Evolutionary conservation across 1,284 basidiomycete genomes (phyloP).

Genomic region (Schizopora paradoxa): DNA sequence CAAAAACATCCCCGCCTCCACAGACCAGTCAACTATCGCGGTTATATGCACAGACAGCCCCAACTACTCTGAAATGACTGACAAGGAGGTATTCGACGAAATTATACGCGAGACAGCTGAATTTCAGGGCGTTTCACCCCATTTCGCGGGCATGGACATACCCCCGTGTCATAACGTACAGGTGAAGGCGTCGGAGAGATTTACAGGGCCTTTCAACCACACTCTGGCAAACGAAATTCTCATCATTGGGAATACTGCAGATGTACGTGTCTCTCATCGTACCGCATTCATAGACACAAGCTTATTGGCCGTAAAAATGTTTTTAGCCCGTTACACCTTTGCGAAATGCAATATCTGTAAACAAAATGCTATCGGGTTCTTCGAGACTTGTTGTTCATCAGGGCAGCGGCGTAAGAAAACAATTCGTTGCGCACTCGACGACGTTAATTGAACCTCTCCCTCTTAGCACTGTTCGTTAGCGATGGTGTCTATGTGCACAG

Average conservation of each 20-base stretch:
- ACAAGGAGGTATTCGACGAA: slow-evolving; percentile 18
- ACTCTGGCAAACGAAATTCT: slow-evolving; percentile 22
- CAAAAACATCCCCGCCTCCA: slow-evolving; percentile 17
- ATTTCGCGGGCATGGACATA: slow-evolving; percentile 19
- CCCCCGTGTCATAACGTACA: slow-evolving; percentile 23
- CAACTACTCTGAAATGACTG: slow-evolving; percentile 16
- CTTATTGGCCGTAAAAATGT: background rate
- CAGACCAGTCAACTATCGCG: slow-evolving; percentile 18
- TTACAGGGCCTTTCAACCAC: slow-evolving; percentile 24
- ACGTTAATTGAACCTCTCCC: background rate
- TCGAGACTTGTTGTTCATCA: slow-evolving; percentile 23
- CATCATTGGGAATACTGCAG: slow-evolving; percentile 24
- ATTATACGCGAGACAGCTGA: slow-evolving; percentile 19
- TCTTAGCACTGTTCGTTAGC: slow-evolving; percentile 23
- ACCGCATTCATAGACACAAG: slow-evolving; percentile 1
- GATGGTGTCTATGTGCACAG: slow-evolving; percentile 23
- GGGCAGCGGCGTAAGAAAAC: slow-evolving; percentile 20
- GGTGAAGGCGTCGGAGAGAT: slow-evolving; percentile 20
- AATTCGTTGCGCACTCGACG: background rate
- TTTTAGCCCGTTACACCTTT: slow-evolving; percentile 23
- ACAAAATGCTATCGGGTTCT: slow-evolving; percentile 21
- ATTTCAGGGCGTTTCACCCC: slow-evolving; percentile 15
- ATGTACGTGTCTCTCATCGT: slow-evolving; percentile 1
- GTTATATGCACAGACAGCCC: slow-evolving; percentile 21
- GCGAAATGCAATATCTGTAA: slow-evolving; percentile 22